Evolutionary conservation across 2,329 filamentous ascomycete species (phyloP), one percentile per base, ranked within the genome.

Genomic region (Xylariaceae sp.): DNA sequence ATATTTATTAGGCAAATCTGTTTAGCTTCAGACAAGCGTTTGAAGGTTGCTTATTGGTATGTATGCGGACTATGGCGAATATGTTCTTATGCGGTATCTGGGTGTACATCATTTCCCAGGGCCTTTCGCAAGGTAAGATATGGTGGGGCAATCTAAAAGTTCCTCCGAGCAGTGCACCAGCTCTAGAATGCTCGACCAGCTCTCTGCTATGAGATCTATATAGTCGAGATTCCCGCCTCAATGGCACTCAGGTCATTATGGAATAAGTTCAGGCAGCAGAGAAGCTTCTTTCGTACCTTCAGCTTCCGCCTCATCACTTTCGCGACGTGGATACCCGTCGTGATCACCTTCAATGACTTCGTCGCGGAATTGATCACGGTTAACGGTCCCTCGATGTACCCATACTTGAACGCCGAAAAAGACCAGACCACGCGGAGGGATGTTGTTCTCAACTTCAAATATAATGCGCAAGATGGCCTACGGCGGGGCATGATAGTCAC

Each of bases 401-500:
- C 87, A 1, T 84, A 81, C 47, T 68, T 91, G 41, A 90, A 90
- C 55, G 71, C 79, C 44, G 76, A 82, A 39, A 81, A 72, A 54
- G 71, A 83, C 56, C 71, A 73, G 54, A 79, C 70, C 44, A 67
- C 68, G 48, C 60, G 63, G 29, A 62, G 71, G 38, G 81, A 85
- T 48, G 45, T 77, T n/a, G 74, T 80, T 24, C 61, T 82, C 48
- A 78, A 74, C 41, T 73, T 68, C 55, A 84, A 82, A 57, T 73
- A 75, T 61, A 73, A 75, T 45, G 72, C 79, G 18, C 72, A 75
- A 43, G 65, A 76, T 35, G 69, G 74, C 19, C 56, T 90, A 29
- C 65, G 78, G 57, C 73, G 85, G 47, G 87, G 87, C 42, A 88
- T 89, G 80, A 67, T 91, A 34, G 81, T 91, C 42, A 83, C 81